Evolutionary conservation across 306 rosid species (phyloP), one percentile per base, ranked within the genome.

Genomic region (Carpinus viminea): DNA sequence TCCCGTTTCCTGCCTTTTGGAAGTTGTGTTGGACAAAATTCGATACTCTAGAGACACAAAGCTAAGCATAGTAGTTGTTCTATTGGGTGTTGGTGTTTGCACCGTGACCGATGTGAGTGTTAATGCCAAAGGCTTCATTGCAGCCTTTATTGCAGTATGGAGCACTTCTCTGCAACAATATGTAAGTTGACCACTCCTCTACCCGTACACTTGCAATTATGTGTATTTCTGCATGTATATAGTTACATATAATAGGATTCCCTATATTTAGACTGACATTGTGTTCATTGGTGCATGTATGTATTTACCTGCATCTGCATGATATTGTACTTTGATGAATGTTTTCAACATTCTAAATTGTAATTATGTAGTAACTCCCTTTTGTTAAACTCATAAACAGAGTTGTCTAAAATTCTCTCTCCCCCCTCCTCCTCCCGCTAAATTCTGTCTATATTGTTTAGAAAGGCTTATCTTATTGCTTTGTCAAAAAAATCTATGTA

Each of bases 71-170:
- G 78, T 68, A 52, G 66, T 92, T 41, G 97, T 92, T 85, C 93
- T 92, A 64, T 52, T 92, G 78, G 97, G 97, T 61, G 96, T 92
- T 66, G 97, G 91, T 47, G 95, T 92, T 76, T 92, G 97, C 83
- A 92, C 95, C 55, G 91, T 92, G 60, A 92, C 97, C 54, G 95
- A 92, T 83, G 97, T 92, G 84, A 92, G 97, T 45, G 95, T 92
- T 72, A 92, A 92, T 60, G n/a, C 85, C 68, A 88, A 21, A 78
- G 97, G 97, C 52, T 90, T 92, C 65, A 21, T 90, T 45, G 97
- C 97, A 48, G 95, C 97, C 74, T 50, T 85, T 34, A 74, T 92
- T 53, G 97, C 97, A 26, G 97, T 92, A 34, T 92, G 97, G 95
- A 89, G 97, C 83, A 92, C 97, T 74, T 72, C 95, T 15, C 65